Conservation (phyloP, 371 early-diverging fungal genomes). For the Coemansia sp. region DNA sequence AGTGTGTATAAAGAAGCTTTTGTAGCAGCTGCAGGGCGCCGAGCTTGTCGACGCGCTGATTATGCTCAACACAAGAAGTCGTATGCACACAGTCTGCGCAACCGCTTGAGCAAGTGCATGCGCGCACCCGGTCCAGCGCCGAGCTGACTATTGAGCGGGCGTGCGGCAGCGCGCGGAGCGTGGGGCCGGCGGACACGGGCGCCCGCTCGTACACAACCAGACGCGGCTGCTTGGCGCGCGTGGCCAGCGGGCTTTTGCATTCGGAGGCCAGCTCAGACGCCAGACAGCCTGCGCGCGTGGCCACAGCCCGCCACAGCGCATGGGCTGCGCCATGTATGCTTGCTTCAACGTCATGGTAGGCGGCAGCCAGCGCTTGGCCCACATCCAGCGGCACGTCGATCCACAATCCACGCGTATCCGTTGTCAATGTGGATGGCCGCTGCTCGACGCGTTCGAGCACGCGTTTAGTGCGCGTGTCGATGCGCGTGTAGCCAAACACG, state of each 20-base stretch:
- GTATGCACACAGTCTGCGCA: conserved; percentile 16
- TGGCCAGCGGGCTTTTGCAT: conserved; percentile 22
- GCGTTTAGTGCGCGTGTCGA: conserved; percentile 11
- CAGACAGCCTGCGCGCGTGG: neutral
- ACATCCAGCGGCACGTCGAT: conserved; percentile 19
- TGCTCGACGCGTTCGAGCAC: conserved; percentile 33
- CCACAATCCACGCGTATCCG: conserved; percentile 20
- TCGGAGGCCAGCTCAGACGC: conserved; percentile 14
- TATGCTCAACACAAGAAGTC: conserved; percentile 10
- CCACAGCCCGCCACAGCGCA: conserved; percentile 6
- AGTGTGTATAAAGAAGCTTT: neutral
- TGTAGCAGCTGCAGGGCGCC: conserved; percentile 19
- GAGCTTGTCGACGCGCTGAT: conserved; percentile 1
- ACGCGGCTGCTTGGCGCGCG: conserved; percentile 8
- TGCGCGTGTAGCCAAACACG: conserved; percentile 22
- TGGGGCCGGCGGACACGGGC: conserved; percentile 3
- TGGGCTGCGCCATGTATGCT: conserved; percentile 37
- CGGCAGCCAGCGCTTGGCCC: neutral
- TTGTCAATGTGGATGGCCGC: conserved; percentile 10
- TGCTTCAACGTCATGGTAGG: conserved; percentile 15
- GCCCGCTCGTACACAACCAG: conserved; percentile 22
- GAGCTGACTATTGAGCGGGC: neutral
- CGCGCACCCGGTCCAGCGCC: neutral
- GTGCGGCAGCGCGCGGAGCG: neutral
- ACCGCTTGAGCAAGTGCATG: conserved; percentile 11